Conservation (phyloP, 2,329 filamentous ascomycete genomes). For the Apiospora hydei region DNA sequence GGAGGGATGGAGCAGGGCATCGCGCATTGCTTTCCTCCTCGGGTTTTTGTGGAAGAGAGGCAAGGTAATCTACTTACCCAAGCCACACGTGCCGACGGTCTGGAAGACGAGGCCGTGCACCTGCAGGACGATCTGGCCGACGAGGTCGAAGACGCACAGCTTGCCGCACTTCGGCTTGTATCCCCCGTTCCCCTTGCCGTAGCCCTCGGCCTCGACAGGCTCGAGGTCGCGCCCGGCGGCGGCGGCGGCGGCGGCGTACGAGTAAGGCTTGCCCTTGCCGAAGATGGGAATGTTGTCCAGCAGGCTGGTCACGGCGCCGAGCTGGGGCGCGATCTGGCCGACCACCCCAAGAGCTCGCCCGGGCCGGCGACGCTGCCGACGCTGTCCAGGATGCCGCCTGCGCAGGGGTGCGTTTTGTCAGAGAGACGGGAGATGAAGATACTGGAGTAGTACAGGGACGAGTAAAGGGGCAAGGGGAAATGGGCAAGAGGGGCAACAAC, state of each 20-base stretch:
- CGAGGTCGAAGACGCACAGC: slow-evolving; percentile 1
- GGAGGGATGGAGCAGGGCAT: too few relatives aligned
- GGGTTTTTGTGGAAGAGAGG: too few relatives aligned
- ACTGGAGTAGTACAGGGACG: too few relatives aligned
- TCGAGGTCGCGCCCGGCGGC: not conserved
- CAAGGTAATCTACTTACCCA: not conserved
- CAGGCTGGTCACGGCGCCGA: not conserved
- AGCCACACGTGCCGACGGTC: not conserved
- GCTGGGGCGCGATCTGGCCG: not conserved
- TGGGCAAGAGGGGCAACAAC: too few relatives aligned
- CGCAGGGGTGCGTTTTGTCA: too few relatives aligned
- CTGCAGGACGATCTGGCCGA: not conserved
- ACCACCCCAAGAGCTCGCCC: not conserved
- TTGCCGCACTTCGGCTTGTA: not conserved
- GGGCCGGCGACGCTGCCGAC: not conserved
- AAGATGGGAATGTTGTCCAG: not conserved
- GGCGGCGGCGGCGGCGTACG: not conserved
- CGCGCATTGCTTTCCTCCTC: too few relatives aligned
- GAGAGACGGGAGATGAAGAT: too few relatives aligned
- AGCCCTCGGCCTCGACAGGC: not conserved
- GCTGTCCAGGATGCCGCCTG: not conserved
- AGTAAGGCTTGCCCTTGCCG: not conserved
- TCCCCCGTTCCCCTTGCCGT: not conserved
- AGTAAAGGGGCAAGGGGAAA: too few relatives aligned
- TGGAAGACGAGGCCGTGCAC: not conserved